Conservation (phyloP, 495 filamentous ascomycete species). For the Podospora pseudocomata region DNA sequence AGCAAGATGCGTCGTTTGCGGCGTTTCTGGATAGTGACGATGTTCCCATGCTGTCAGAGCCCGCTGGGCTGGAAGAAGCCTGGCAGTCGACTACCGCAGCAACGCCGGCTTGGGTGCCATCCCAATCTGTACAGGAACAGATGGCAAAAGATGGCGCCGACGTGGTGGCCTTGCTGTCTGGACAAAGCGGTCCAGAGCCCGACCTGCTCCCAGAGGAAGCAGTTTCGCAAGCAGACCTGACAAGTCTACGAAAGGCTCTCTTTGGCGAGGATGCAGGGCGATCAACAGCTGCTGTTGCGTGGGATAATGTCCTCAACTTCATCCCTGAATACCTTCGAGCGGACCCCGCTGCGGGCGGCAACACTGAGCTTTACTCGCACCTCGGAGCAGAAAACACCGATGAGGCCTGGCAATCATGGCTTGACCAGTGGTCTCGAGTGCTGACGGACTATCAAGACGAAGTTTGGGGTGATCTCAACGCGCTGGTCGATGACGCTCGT, state of each 20-base stretch:
- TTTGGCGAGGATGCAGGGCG: conserved; percentile 28
- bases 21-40: conserved; percentile 41
- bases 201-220: conserved; percentile 20
- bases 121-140: conserved; percentile 33
- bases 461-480: conserved; percentile 69
- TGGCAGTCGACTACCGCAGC: conserved; percentile 13
- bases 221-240: conserved; percentile 24
- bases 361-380: conserved; percentile 14
- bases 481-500: conserved; percentile 60
- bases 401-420: conserved; percentile 47
- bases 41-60: conserved; percentile 25
- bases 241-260: conserved; percentile 32
- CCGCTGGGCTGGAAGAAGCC: conserved; percentile 17
- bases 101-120: not conserved
- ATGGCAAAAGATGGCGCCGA: conserved; percentile 42
- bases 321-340: conserved; percentile 34
- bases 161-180: conserved; percentile 41
- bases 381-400: conserved; percentile 35
- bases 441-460: conserved; percentile 68
- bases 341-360: conserved; percentile 9
- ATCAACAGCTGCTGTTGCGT: conserved; percentile 22
- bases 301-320: conserved; percentile 44
- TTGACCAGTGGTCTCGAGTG: conserved; percentile 57
- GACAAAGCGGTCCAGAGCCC: conserved; percentile 22
- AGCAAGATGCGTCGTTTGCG: conserved; percentile 43